Evolutionary conservation across 2,329 filamentous ascomycete genomes (phyloP).

Genomic region (Xylogone sp.): DNA sequence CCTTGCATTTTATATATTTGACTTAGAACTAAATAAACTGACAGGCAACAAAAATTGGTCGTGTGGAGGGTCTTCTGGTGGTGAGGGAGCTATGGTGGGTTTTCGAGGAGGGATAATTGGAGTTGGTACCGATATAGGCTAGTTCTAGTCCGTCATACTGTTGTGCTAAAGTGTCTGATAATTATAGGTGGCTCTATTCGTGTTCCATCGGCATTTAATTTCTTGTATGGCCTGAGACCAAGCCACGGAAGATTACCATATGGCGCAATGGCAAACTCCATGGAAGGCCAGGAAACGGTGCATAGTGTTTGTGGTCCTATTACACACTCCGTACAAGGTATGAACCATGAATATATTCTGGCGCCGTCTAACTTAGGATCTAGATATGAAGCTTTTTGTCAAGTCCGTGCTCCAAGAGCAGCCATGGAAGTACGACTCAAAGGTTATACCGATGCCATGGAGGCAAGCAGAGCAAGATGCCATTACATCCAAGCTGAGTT

Average conservation of each 20-base stretch:
- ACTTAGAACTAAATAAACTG: too few relatives aligned
- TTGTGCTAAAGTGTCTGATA: too few relatives aligned
- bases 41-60: constrained; percentile 18
- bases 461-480: constrained; percentile 22
- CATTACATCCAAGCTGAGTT: constrained; percentile 29
- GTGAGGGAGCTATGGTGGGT: constrained; percentile 23
- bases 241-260: constrained; percentile 22
- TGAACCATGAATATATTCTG: constrained; percentile 17
- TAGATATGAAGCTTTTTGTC: constrained; percentile 30
- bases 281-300: constrained; percentile 40
- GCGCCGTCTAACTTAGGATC: constrained; percentile 17
- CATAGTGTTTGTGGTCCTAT: constrained; percentile 29
- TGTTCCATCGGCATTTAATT: constrained; percentile 30
- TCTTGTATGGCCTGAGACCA: constrained; percentile 33
- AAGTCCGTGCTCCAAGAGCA: constrained; percentile 28
- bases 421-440: constrained; percentile 34
- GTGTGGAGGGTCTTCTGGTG: constrained; percentile 26
- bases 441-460: constrained; percentile 35
- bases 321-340: constrained; percentile 35
- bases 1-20: too few relatives aligned
- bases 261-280: constrained; percentile 22
- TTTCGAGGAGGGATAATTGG: constrained; percentile 22
- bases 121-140: constrained; percentile 25
- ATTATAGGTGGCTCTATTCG: constrained; percentile 27
- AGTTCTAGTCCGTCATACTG: neutral